Percentiles rank a stretch among this genome's conserved stretches.
phyloP scores from a whole-genome alignment of 768 basidiomycete genomes.

The Macrocybe gigantea region DNA sequence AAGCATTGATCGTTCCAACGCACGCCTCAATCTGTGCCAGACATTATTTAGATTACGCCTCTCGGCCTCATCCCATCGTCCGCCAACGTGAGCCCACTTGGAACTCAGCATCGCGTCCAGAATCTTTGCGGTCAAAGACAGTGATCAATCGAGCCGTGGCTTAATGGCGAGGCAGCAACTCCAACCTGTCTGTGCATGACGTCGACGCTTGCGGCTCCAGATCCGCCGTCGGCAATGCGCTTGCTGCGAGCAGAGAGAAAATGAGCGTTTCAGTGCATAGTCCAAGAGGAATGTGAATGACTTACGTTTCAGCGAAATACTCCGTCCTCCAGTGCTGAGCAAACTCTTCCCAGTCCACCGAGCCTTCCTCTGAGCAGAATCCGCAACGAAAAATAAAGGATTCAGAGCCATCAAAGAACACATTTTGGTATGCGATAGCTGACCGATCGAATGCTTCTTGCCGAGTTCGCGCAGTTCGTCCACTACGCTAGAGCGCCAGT shows the following conservation, averaged over 20 bases:
- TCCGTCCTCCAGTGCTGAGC: slow-evolving; percentile 52
- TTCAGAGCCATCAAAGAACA: neutral
- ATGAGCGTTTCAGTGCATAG: neutral
- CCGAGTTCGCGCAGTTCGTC: slow-evolving; percentile 24
- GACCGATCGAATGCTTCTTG: slow-evolving; percentile 22
- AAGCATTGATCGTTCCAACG: slow-evolving; percentile 1
- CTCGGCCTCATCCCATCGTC: slow-evolving; percentile 35
- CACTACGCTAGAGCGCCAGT: slow-evolving; percentile 33
- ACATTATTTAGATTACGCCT: slow-evolving; percentile 38
- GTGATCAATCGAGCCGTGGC: neutral
- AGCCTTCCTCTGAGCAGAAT: too few relatives aligned
- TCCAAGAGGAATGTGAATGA: neutral
- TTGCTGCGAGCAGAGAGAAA: slow-evolving; percentile 21
- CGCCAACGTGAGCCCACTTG: slow-evolving; percentile 32
- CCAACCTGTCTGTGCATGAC: slow-evolving; percentile 47
- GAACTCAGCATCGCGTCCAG: slow-evolving; percentile 46
- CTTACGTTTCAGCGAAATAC: slow-evolving; percentile 43
- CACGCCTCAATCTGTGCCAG: slow-evolving; percentile 61
- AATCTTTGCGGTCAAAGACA: slow-evolving; percentile 29
- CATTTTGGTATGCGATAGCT: neutral
- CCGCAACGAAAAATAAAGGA: too few relatives aligned
- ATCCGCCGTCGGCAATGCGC: slow-evolving; percentile 35
- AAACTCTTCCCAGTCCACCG: slow-evolving; percentile 38
- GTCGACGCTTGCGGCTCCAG: slow-evolving; percentile 48
- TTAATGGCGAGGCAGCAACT: neutral